Evolutionary conservation across 352 stramenopile species (phyloP).

Genomic region (Phytopythium kandeliae): DNA sequence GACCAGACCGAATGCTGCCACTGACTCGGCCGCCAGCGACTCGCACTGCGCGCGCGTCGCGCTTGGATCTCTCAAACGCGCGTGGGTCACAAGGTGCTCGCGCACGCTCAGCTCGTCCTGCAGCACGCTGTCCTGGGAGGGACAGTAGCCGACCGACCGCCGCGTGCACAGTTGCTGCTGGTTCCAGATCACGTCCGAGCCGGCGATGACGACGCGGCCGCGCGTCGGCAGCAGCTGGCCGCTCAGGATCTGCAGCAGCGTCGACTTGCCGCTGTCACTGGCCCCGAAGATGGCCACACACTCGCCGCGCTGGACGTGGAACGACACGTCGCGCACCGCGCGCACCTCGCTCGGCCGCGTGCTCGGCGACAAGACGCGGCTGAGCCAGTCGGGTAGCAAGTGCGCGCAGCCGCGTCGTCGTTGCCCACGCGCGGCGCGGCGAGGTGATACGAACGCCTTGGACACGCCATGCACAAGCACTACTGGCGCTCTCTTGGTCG

Average conservation of each 20-base stretch:
- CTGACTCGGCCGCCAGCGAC: constrained; percentile 1
- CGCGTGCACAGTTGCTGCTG: constrained; percentile 12
- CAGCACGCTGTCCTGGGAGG: constrained; percentile 32
- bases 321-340: constrained; percentile 5
- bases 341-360: neutral
- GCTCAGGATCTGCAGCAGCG: constrained; percentile 14
- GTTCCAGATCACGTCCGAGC: constrained; percentile 14
- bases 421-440: neutral
- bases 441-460: constrained; percentile 5
- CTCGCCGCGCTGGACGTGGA: constrained; percentile 13
- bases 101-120: constrained; percentile 5
- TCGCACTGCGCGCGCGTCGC: neutral
- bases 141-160: constrained; percentile 65
- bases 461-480: constrained; percentile 6
- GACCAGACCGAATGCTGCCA: constrained; percentile 1
- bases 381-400: neutral
- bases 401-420: neutral
- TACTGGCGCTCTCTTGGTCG: neutral
- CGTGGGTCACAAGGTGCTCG: constrained; percentile 7
- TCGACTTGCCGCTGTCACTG: constrained; percentile 9
- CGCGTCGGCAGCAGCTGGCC: constrained; percentile 11
- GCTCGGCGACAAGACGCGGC: neutral
- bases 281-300: constrained; percentile 13
- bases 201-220: constrained; percentile 11
- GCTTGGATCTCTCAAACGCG: constrained; percentile 1